Evolutionary conservation across 805 yeast genomes (phyloP).

Genomic region (Metschnikowia similis): DNA sequence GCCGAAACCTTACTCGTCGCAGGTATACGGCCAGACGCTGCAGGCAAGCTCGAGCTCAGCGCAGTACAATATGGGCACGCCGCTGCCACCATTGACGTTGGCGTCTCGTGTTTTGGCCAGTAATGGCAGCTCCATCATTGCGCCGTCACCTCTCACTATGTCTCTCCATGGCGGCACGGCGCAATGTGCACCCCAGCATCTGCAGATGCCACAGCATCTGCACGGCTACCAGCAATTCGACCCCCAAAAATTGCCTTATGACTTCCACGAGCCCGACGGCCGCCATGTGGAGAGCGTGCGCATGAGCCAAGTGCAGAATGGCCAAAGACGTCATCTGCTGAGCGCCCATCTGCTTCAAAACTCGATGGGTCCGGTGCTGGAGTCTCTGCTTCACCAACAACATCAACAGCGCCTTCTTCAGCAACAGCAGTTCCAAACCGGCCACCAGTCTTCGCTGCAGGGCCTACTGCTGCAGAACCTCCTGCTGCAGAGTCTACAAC

Average conservation of each 20-base stretch:
- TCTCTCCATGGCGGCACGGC: conserved; percentile 1
- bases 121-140: conserved; percentile 5
- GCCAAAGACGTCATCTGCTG: neutral
- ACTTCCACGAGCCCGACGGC: conserved; percentile 3
- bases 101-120: conserved; percentile 8
- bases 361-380: conserved; percentile 1
- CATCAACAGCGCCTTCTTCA: conserved; percentile 8
- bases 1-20: conserved; percentile 8
- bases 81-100: conserved; percentile 8
- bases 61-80: conserved; percentile 9
- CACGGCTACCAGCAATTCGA: neutral
- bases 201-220: conserved; percentile 4
- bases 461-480: conserved; percentile 5
- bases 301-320: neutral
- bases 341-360: conserved; percentile 1
- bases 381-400: conserved; percentile 9
- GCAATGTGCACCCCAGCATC: conserved; percentile 7
- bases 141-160: conserved; percentile 10
- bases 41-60: conserved; percentile 2
- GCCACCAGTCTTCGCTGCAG: conserved; percentile 4
- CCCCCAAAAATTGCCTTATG: conserved; percentile 1
- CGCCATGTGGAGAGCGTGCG: conserved; percentile 7
- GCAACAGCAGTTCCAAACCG: conserved; percentile 3
- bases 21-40: conserved; percentile 7
- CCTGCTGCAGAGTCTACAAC: conserved; percentile 8